Evolutionary conservation across 169 alveolate species (phyloP), one percentile per base, ranked within the genome.

Genomic region (Eimeria tenella): DNA sequence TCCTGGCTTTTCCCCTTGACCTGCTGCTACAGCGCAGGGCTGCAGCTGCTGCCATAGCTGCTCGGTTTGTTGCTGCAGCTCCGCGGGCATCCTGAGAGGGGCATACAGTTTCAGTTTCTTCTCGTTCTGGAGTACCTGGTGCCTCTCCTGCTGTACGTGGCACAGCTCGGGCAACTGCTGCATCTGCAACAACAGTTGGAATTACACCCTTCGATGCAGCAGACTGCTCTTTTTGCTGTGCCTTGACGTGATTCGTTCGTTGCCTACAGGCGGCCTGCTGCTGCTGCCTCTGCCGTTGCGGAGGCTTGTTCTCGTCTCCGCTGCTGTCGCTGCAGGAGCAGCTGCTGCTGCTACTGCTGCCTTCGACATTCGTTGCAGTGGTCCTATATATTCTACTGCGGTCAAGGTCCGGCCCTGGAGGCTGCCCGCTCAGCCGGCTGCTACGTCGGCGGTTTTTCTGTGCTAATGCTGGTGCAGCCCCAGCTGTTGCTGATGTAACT

Each of bases 21-120:
- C 31, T 60, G 65, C 63, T 55, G 91, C 53, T 11, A 55, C 74
- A 11, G 25, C 55, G 55, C 74, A 81, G 5, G 3, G 89, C 91
- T 42, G 79, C 91, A 0, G 91, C 68, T 62, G 91, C 91, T 62
- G 91, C 91, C 17, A 42, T 56, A 52, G 91, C 21, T 62, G 91
- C 91, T 15, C 91, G 75, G 91, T n/a, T 84, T 25, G 91, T 55
- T 17, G 91, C 91, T 55, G 91, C 91, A 8, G 91, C 91, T 11
- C 79, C 70, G 4, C 91, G 75, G n/a, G 91, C 50, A 3, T 71
- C 63, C 63, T 84, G 91, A 50, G 91, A 25, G 52, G 31, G 91
- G 79, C 91, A 62, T 5, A 7, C 42, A 49, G 91, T 60, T 60
- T 25, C 62, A 10, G 49, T 21, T 0, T 68, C 62, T 19, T 84